Evolutionary conservation across 2,329 filamentous ascomycete species (phyloP), one percentile per base, ranked within the genome.

Genomic region (Colletotrichum abscissum): DNA sequence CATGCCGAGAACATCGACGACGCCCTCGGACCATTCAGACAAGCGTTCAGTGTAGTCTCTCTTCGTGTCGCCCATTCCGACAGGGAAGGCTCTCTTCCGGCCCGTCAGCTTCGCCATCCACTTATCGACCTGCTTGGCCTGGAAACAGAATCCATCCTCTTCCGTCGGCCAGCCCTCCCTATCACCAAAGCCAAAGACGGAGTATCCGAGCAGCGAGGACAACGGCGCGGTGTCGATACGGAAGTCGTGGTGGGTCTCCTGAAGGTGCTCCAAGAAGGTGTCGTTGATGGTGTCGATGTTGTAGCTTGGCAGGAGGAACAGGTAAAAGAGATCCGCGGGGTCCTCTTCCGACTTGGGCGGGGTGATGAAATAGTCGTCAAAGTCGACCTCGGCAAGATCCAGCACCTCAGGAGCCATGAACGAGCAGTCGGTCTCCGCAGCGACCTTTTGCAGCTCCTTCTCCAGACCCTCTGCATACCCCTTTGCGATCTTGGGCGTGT

Each of bases 71-170:
- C 93, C 95, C 88, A 96, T 92, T 5, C 97, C 97, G 7, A 98
- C 86, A 0, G 96, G 96, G 78, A 93, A 98, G 1, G 95, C 95
- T 79, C 95, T 89, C 84, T 96, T 98, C 74, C 93, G 90, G 1
- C 90, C 92, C 0, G 95, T 98, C 78, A 99, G 84, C 80, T 95
- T 97, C n/a, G 96, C 95, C 93, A 99, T 94, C 96, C 97, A 98
- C 80, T 92, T 95, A 81, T 99, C 96, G 3, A 97, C 87, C 77
- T 98, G 92, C 79, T 92, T 94, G 1, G 96, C 96, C 81, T 98
- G 96, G 75, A 94, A 95, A 81, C 96, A 98, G 83, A 95, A 99
- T 0, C 96, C 96, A 77, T 97, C 94, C 72, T 92, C 90, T 82
- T 98, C 95, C 0, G 93, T 94, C 1, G 95, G 94, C 96, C 97